These are phyloP conservation scores for Fusarium buharicum DNA, from an alignment of 2,329 filamentous ascomycete genomes.

Conservation along the genomic window DNA sequence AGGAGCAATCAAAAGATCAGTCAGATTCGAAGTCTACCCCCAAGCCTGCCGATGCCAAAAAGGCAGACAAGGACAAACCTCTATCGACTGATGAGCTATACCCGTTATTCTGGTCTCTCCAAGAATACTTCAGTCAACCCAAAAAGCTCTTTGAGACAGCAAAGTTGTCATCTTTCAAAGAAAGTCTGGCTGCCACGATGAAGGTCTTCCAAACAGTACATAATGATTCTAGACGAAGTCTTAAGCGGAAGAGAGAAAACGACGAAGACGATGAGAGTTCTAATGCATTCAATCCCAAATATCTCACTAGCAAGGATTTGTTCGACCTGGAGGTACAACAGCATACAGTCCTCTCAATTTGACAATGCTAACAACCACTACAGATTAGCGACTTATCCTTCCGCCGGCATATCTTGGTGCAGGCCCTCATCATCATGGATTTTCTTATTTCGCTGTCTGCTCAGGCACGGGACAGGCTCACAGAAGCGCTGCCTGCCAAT, in stretches of 20 bases:
- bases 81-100: constrained; percentile 80
- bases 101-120: constrained; percentile 91
- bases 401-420: constrained; percentile 91
- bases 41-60: constrained; percentile 58
- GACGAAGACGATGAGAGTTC: constrained; percentile 63
- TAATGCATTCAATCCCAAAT: constrained; percentile 88
- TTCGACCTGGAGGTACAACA: constrained; percentile 86
- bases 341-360: no score
- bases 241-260: constrained; percentile 75
- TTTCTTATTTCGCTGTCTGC: constrained; percentile 92
- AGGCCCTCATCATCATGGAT: constrained; percentile 92
- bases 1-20: constrained; percentile 50
- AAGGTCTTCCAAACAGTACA: constrained; percentile 64
- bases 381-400: constrained; percentile 92
- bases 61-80: constrained; percentile 58
- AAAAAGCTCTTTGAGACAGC: constrained; percentile 79
- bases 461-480: constrained; percentile 78
- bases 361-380: constrained; percentile 38
- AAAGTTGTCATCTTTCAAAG: constrained; percentile 83
- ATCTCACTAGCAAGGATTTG: constrained; percentile 94
- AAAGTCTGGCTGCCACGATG: constrained; percentile 75
- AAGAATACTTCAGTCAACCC: constrained; percentile 91
- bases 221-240: constrained; percentile 71
- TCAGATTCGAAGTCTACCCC: constrained; percentile 44
- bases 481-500: constrained; percentile 63